These are phyloP conservation scores for Wickerhamomyces chaumierensis DNA, from an alignment of 805 yeast species.

Conservation along the genomic window DNA sequence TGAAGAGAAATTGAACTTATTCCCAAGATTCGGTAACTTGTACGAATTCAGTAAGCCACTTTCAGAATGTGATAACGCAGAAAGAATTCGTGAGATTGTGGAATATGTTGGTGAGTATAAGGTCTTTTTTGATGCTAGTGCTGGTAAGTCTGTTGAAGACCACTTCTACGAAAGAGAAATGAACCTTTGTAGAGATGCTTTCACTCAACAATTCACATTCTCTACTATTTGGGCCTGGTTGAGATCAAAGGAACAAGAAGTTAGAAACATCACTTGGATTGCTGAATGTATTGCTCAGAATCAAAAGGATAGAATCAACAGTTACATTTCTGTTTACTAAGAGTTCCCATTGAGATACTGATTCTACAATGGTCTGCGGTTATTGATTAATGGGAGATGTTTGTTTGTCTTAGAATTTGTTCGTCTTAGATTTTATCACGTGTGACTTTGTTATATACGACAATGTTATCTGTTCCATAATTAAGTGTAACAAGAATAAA, in stretches of 20 bases:
- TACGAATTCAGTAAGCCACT: conserved; percentile 51
- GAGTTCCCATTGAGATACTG: not conserved
- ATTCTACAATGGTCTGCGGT: too few species aligned
- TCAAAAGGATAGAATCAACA: conserved; percentile 87
- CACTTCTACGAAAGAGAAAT: conserved; percentile 88
- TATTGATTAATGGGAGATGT: too few species aligned
- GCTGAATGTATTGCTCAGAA: conserved; percentile 99
- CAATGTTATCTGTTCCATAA: too few species aligned
- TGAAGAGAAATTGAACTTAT: conserved; percentile 57
- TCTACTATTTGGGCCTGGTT: conserved; percentile 95
- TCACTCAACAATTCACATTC: conserved; percentile 91
- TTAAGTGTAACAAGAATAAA: too few species aligned
- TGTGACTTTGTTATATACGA: too few species aligned
- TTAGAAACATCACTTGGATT: conserved; percentile 97
- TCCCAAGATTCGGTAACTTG: conserved; percentile 77
- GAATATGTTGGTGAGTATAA: conserved; percentile 57
- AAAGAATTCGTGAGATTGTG: conserved; percentile 60
- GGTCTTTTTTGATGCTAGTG: conserved; percentile 37
- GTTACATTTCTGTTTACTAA: conserved; percentile 72
- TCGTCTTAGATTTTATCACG: too few species aligned
- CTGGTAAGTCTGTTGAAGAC: conserved; percentile 70
- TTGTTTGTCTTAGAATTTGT: too few species aligned
- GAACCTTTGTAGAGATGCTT: conserved; percentile 84
- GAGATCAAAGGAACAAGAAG: conserved; percentile 91
- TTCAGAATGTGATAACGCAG: conserved; percentile 74